These are phyloP conservation scores for Nemania sp. DNA, from an alignment of 2,329 filamentous ascomycete species.

Conservation along the genomic window DNA sequence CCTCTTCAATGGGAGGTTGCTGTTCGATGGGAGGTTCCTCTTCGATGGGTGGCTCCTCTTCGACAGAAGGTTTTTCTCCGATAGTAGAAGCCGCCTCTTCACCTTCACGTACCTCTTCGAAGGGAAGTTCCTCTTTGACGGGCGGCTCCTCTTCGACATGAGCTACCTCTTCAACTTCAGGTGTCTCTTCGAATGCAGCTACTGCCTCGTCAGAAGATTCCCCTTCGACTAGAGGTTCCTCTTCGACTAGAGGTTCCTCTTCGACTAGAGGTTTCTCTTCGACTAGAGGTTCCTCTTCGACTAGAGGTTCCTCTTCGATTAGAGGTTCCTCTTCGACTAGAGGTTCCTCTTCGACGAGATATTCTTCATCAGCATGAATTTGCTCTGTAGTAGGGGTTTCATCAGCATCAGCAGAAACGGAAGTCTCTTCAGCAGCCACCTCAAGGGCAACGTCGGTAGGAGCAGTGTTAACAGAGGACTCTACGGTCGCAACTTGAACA, in stretches of 20 bases:
- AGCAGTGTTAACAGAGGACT: conserved; percentile 1
- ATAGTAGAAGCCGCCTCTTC: not conserved
- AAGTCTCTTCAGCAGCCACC: conserved; percentile 3
- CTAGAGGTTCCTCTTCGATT: not conserved
- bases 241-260: no score
- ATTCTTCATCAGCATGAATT: not conserved
- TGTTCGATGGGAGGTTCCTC: not conserved
- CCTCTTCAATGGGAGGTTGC: not conserved
- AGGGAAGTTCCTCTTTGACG: not conserved
- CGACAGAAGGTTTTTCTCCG: not conserved
- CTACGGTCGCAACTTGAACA: conserved; percentile 12
- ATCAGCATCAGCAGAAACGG: not conserved
- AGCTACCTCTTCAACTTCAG: not conserved
- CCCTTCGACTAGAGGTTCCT: not conserved
- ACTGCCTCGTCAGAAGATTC: conserved; percentile 1
- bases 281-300: no score
- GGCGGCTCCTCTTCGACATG: conserved; percentile 1
- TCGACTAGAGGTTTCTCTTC: not conserved
- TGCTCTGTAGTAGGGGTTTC: no score
- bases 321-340: not conserved
- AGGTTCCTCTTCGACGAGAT: not conserved
- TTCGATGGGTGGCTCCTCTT: conserved; percentile 18
- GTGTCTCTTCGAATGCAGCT: not conserved
- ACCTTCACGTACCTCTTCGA: no score
- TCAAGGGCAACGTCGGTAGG: not conserved